Conservation (phyloP, 768 basidiomycete species). For the Pleurotus ostreatus region DNA sequence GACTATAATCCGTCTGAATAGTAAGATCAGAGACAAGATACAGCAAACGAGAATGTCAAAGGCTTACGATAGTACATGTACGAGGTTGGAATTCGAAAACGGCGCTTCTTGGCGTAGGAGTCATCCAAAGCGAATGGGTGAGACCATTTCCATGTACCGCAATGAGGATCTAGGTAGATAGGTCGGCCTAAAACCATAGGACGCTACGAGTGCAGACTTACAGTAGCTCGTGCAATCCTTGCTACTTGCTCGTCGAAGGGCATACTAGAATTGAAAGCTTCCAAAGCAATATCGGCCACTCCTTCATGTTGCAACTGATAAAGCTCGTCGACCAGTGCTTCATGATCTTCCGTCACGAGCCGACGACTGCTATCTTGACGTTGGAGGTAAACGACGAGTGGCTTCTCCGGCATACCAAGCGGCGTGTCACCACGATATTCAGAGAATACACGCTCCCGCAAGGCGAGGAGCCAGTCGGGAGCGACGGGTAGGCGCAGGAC, state of each 20-base stretch:
- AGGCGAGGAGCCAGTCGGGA: not conserved
- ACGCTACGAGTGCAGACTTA: not conserved
- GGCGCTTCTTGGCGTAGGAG: not conserved
- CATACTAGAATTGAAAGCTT: not conserved
- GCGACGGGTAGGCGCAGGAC: not conserved
- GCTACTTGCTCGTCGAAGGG: constrained; percentile 1
- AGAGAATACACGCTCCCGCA: not conserved
- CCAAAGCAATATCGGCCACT: not conserved
- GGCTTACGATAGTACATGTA: not conserved
- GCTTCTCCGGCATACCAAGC: not conserved
- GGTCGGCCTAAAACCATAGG: not conserved
- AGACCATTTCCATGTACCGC: constrained; percentile 1
- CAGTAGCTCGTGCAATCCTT: not conserved
- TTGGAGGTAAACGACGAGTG: not conserved
- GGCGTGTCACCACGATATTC: not conserved
- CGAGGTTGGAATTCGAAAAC: constrained; percentile 2
- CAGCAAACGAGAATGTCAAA: no score
- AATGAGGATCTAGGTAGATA: not conserved
- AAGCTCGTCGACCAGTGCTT: not conserved
- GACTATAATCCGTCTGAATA: not conserved
- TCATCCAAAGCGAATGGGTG: constrained; percentile 3
- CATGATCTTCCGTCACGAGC: not conserved
- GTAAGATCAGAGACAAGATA: no score
- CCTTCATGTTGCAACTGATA: not conserved
- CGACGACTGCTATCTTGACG: not conserved